These are phyloP conservation scores for Rickenella mellea DNA, from an alignment of 768 basidiomycete species.

Conservation along the genomic window DNA sequence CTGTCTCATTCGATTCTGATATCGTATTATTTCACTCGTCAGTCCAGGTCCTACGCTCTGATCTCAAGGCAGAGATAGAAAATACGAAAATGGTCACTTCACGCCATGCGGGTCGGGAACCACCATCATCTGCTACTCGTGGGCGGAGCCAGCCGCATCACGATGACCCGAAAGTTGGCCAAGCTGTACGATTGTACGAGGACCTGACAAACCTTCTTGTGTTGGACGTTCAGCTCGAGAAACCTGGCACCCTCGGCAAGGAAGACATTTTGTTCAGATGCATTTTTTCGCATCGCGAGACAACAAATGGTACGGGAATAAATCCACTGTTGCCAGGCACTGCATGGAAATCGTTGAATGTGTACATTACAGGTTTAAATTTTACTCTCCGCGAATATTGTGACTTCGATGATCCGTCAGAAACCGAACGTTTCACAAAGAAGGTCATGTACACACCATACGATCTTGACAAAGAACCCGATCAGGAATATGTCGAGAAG, in stretches of 20 bases:
- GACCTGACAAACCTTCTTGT: slow-evolving; percentile 78
- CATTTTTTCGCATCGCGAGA: slow-evolving; percentile 37
- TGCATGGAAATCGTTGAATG: not conserved
- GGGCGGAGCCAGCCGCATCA: slow-evolving; percentile 24
- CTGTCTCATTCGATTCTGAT: slow-evolving; percentile 1
- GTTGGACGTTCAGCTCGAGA: slow-evolving; percentile 45
- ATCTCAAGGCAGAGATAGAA: slow-evolving; percentile 58
- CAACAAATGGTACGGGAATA: no score
- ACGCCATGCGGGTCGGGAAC: slow-evolving; percentile 30
- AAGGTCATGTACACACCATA: slow-evolving; percentile 56
- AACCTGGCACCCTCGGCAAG: slow-evolving; percentile 27
- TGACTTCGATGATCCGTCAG: slow-evolving; percentile 23
- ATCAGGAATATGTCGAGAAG: slow-evolving; percentile 44
- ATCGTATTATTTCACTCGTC: slow-evolving; percentile 2
- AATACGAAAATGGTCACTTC: slow-evolving; percentile 30
- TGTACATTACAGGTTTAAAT: slow-evolving; percentile 38
- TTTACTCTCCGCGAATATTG: slow-evolving; percentile 48
- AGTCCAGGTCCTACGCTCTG: slow-evolving; percentile 44
- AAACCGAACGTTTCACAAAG: slow-evolving; percentile 17
- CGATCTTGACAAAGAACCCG: slow-evolving; percentile 51
- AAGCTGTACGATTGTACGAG: slow-evolving; percentile 71
- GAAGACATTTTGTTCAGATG: slow-evolving; percentile 62
- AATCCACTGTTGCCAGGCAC: not conserved
- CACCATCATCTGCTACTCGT: slow-evolving; percentile 26
- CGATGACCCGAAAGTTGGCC: slow-evolving; percentile 49